Base-by-base conservation (phyloP, 371 early-diverging fungal species). In the Mucor racemosus region DNA sequence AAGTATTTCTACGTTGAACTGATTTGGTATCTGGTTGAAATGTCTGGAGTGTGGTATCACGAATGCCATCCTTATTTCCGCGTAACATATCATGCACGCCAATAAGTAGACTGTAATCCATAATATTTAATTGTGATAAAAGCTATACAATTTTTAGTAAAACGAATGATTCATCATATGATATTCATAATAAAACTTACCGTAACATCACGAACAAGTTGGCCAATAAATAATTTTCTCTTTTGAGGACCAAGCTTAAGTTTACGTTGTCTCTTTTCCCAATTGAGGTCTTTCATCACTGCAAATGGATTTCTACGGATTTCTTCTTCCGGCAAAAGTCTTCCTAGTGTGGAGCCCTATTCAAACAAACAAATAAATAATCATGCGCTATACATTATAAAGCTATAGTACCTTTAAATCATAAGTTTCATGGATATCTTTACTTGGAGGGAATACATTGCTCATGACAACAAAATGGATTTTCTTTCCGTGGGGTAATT, bases 401-500 rank as follows among this genome's bases (percentile, higher is more conserved):
- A n/a, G 11, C 33, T 14, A 5, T 5, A 3, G 1, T 76, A 79
- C 92, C 89, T 99, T 99, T 63, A 99, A 80, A 74, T 99, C 99
- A 72, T 93, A 99, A 26, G 91, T 92, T 75, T 96, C 96, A 73
- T 99, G 98, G 56, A 99, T 95, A 79, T 98, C 97, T 81, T 94
- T 92, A 83, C 94, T 92, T 5, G 97, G 92, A 6, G 99, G 98
- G 76, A 97, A 95, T 13, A 98, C 94, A 74, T 99, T 99, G 73
- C 94, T 94, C 99, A 99, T 99, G 61, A 99, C 97, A 15, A 99
- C 96, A 80, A 99, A 99, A 78, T 98, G 97, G 60, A 99, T 95
- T 78, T 97, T 97, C 44, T 88, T 85, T 54, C 94, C 91, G 38
- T 91, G 92, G 17, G 97, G 97, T 44, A 95, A 80, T 80, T 97